Conservation (phyloP, 352 stramenopile genomes). For the Phytophthora aleatoria region DNA sequence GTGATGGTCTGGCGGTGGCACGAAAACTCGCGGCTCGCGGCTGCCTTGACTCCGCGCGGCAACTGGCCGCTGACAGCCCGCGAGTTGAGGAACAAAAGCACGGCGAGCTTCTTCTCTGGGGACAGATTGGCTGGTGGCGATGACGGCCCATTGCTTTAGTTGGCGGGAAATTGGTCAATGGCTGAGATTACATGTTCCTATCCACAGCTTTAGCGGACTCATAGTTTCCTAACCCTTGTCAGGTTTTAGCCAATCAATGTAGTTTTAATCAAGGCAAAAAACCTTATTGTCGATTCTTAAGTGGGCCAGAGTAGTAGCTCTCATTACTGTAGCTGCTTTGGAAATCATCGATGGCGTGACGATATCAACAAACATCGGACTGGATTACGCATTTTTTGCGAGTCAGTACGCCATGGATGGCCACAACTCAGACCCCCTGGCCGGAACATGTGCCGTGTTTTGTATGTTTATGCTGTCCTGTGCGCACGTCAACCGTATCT, state of each 20-base stretch:
- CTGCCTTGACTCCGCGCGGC: background rate
- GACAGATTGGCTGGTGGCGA: background rate
- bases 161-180: background rate
- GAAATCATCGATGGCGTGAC: too few species aligned
- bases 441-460: too few species aligned
- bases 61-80: background rate
- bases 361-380: too few species aligned
- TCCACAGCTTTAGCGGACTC: too few species aligned
- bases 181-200: background rate
- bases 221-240: background rate
- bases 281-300: background rate
- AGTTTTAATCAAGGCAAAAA: background rate
- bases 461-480: too few species aligned
- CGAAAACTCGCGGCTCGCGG: background rate
- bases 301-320: background rate
- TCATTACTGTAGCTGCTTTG: too few species aligned
- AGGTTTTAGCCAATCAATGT: background rate
- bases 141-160: background rate
- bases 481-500: too few species aligned
- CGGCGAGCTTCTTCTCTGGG: background rate
- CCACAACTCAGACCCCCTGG: too few species aligned
- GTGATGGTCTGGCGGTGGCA: background rate
- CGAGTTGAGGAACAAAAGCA: background rate
- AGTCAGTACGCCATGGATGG: too few species aligned
- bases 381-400: too few species aligned